Percentiles rank a stretch among this genome's conserved stretches.
These are phyloP conservation scores for Boletus pseudopeckii DNA, from an alignment of 768 basidiomycete genomes.

Conservation along the genomic window DNA sequence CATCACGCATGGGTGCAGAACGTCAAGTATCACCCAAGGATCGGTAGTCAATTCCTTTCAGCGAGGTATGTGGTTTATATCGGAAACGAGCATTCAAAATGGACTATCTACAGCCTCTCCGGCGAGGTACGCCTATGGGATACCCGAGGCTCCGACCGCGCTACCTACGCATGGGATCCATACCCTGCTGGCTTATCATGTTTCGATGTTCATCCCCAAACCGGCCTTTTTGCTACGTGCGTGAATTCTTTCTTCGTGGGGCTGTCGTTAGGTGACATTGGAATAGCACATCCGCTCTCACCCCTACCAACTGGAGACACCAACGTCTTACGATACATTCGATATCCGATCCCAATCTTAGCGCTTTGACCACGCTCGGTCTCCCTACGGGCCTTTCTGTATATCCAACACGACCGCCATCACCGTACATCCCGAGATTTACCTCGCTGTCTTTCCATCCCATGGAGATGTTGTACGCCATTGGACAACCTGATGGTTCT, in stretches of 20 bases:
- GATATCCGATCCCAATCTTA: conserved; percentile 36
- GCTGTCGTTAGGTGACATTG: conserved; percentile 4
- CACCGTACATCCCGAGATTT: conserved; percentile 56
- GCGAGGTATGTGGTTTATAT: conserved; percentile 59
- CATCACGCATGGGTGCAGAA: conserved; percentile 92
- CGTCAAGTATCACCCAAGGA: conserved; percentile 76
- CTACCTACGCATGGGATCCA: conserved; percentile 60
- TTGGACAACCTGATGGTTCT: conserved; percentile 69
- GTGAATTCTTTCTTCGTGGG: conserved; percentile 26
- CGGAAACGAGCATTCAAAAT: not conserved
- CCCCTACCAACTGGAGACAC: conserved; percentile 57
- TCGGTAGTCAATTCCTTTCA: conserved; percentile 70
- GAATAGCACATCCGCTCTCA: conserved; percentile 57
- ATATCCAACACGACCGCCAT: conserved; percentile 55
- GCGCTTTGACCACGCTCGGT: conserved; percentile 40
- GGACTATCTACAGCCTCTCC: conserved; percentile 56
- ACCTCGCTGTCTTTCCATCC: conserved; percentile 80
- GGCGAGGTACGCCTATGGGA: conserved; percentile 94
- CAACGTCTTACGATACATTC: conserved; percentile 64
- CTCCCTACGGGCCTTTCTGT: conserved; percentile 53
- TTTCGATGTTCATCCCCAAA: conserved; percentile 82
- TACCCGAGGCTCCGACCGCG: conserved; percentile 58
- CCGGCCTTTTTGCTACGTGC: conserved; percentile 83
- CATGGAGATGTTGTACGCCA: conserved; percentile 77
- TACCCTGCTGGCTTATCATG: conserved; percentile 73